Evolutionary conservation across 139 green algal species (phyloP).

Genomic region (Closterium sp.): DNA sequence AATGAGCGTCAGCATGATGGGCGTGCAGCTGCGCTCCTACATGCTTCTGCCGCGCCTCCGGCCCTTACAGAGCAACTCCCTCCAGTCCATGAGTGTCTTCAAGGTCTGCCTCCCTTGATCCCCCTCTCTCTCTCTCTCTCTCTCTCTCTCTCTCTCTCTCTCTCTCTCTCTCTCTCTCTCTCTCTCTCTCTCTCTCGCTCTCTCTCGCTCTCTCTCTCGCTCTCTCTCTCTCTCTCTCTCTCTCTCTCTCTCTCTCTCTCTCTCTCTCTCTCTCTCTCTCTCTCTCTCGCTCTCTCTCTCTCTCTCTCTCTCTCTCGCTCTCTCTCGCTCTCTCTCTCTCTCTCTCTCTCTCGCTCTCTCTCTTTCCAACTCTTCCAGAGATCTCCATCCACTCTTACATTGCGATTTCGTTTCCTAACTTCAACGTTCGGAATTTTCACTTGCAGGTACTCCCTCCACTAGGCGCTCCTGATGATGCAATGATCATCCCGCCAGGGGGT

Average conservation of each 20-base stretch:
- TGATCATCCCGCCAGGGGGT: not conserved
- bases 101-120: not conserved
- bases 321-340: not conserved
- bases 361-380: not conserved
- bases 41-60: not conserved
- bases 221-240: not conserved
- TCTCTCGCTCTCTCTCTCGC: not conserved
- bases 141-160: not conserved
- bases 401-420: not conserved
- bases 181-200: not conserved
- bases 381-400: not conserved
- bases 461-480: not conserved
- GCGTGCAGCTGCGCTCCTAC: not conserved
- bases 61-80: not conserved
- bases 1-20: not conserved
- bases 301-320: not conserved
- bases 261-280: not conserved
- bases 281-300: not conserved
- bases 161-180: not conserved
- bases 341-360: not conserved
- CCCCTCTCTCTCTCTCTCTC: not conserved
- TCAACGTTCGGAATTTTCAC: too few relatives aligned
- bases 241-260: not conserved
- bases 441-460: not conserved
- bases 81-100: not conserved